Evolutionary conservation across 83 land plant species (phyloP).

Genomic region (Diphasiastrum complanatum): DNA sequence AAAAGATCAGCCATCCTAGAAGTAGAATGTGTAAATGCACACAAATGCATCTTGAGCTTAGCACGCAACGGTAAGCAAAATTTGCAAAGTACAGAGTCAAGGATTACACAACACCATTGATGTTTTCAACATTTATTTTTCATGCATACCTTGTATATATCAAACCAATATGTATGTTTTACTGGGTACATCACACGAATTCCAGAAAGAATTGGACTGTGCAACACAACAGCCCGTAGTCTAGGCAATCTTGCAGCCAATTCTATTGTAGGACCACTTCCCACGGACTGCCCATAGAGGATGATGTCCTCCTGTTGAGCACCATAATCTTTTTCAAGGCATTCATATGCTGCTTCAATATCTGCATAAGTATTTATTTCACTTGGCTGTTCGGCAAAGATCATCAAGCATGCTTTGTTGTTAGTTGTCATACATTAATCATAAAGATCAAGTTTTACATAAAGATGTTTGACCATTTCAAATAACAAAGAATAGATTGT

Average conservation of each 20-base stretch:
- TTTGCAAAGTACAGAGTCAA: too few species aligned
- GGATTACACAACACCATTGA: too few species aligned
- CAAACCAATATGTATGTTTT: slow-evolving; percentile 14
- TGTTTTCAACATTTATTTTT: too few species aligned
- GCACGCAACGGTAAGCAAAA: too few species aligned
- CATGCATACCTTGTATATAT: slow-evolving; percentile 17
- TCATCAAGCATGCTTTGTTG: too few species aligned
- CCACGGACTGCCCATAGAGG: slow-evolving; percentile 13
- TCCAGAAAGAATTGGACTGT: slow-evolving; percentile 15
- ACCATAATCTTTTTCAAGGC: slow-evolving; percentile 14
- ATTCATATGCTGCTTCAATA: slow-evolving; percentile 16
- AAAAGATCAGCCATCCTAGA: too few species aligned
- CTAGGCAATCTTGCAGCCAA: slow-evolving; percentile 9
- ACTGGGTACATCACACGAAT: slow-evolving; percentile 14
- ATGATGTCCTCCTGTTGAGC: slow-evolving; percentile 13
- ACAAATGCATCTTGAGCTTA: too few species aligned
- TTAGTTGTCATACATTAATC: too few species aligned
- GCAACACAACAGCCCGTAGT: slow-evolving; percentile 13
- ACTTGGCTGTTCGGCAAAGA: slow-evolving; percentile 11
- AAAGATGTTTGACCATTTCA: too few species aligned
- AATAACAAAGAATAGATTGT: too few species aligned
- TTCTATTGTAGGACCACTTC: slow-evolving; percentile 12
- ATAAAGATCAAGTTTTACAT: too few species aligned
- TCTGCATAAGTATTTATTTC: slow-evolving; percentile 10
- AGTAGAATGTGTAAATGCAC: too few species aligned